Evolutionary conservation across 768 basidiomycete species (phyloP), one percentile per base, ranked within the genome.

Genomic region (Gloeopeniophorella convolvens): DNA sequence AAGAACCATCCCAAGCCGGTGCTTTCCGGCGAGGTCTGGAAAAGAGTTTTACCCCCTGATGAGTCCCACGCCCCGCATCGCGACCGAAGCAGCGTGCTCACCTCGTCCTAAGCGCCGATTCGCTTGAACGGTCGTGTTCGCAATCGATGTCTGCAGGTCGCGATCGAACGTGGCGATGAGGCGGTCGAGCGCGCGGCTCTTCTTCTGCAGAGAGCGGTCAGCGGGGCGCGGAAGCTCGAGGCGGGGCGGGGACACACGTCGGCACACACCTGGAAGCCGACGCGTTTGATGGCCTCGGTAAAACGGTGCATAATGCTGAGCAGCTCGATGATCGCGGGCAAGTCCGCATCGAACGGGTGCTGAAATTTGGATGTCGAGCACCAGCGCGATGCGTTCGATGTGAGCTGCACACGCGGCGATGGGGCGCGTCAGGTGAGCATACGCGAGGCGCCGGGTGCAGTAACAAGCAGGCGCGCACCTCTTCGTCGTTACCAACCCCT

Each of bases 401-500:
- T 60, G 32, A 56, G 48, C 57, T 82, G 71, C 12, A 72, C 65
- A 54, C 74, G n/a, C n/a, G n/a, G n/a, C n/a, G n/a, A n/a, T n/a
- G n/a, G n/a, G n/a, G n/a, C n/a, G n/a, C n/a, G n/a, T n/a, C n/a
- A n/a, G n/a, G n/a, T n/a, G n/a, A n/a, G n/a, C n/a, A n/a, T n/a
- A n/a, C n/a, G n/a, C n/a, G n/a, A n/a, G n/a, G n/a, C n/a, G n/a
- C n/a, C n/a, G n/a, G n/a, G n/a, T n/a, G n/a, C n/a, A n/a, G n/a
- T 68, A 56, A 18, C 59, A 36, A 7, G 72, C 73, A 9, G 66
- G 23, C 16, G 34, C 63, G 23, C 62, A 70, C 56, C 77, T 83
- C 80, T 72, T 86, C 81, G 59, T 87, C 81, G 27, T 80, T 70
- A 32, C 68, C 69, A 13, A 87, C 69, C 68, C 83, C 82, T 37